Evolutionary conservation across 2,329 filamentous ascomycete species (phyloP).

Genomic region (Apiospora phragmitis): DNA sequence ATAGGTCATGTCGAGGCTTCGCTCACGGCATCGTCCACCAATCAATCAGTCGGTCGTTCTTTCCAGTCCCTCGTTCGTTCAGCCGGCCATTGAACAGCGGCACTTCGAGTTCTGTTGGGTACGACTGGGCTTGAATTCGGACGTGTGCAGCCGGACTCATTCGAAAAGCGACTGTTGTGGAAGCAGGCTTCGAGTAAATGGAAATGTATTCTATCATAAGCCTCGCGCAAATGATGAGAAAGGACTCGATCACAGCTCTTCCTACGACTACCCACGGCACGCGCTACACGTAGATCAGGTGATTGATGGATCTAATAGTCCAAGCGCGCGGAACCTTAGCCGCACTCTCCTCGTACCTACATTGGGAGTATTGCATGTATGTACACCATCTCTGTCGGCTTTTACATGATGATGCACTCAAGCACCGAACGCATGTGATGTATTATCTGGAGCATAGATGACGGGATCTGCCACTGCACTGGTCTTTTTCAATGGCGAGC

Average conservation of each 20-base stretch:
- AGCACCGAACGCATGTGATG: no score
- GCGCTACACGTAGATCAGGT: conserved; percentile 8
- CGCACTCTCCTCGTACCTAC: background rate
- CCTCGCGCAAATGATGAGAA: background rate
- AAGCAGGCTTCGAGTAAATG: background rate
- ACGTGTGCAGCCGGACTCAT: background rate
- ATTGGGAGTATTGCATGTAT: background rate
- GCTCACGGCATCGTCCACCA: conserved; percentile 27
- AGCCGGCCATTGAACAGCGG: background rate
- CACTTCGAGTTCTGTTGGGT: background rate
- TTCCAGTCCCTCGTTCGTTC: background rate
- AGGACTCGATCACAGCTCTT: background rate
- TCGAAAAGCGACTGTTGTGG: background rate
- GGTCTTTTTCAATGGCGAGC: background rate
- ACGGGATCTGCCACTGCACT: background rate
- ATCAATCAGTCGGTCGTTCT: conserved; percentile 5
- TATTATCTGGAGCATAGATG: background rate
- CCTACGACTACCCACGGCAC: background rate
- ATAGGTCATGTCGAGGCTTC: conserved; percentile 30
- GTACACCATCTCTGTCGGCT: background rate
- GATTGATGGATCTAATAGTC: conserved; percentile 9
- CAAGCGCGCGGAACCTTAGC: conserved; percentile 10
- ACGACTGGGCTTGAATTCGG: background rate
- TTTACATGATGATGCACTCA: background rate
- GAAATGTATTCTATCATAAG: background rate